phyloP scores from a whole-genome alignment of 805 yeast species.

The Ogataea sp. region DNA sequence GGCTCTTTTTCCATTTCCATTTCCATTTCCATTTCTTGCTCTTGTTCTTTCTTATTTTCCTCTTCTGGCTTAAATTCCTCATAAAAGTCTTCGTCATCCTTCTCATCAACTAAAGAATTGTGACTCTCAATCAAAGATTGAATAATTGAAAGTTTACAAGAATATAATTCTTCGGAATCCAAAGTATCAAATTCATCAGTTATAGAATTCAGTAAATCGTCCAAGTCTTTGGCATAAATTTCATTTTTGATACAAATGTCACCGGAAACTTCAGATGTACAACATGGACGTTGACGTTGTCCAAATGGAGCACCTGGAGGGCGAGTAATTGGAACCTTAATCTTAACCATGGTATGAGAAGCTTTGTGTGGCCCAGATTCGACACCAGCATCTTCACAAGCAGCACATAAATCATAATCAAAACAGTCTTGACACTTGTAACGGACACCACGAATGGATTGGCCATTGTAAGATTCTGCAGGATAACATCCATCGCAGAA shows the following conservation, averaged over 20 bases:
- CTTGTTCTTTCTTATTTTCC: too few species aligned
- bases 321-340: slow-evolving; percentile 11
- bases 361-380: slow-evolving; percentile 10
- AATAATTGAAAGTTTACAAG: background rate
- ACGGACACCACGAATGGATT: slow-evolving; percentile 37
- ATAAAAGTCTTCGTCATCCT: background rate
- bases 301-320: too few species aligned
- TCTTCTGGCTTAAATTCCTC: too few species aligned
- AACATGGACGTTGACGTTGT: too few species aligned
- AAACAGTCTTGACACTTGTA: slow-evolving; percentile 44
- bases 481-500: slow-evolving; percentile 25
- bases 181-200: background rate
- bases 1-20: too few species aligned
- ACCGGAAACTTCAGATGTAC: too few species aligned
- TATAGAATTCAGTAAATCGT: background rate
- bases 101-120: background rate
- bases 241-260: too few species aligned
- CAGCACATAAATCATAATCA: slow-evolving; percentile 45
- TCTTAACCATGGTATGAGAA: slow-evolving; percentile 20
- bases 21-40: too few species aligned
- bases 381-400: slow-evolving; percentile 24
- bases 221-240: too few species aligned
- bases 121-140: background rate
- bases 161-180: background rate
- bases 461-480: slow-evolving; percentile 5